Evolutionary conservation across 2,329 filamentous ascomycete genomes (phyloP).

Genomic region (Raffaelea deltoideospora): DNA sequence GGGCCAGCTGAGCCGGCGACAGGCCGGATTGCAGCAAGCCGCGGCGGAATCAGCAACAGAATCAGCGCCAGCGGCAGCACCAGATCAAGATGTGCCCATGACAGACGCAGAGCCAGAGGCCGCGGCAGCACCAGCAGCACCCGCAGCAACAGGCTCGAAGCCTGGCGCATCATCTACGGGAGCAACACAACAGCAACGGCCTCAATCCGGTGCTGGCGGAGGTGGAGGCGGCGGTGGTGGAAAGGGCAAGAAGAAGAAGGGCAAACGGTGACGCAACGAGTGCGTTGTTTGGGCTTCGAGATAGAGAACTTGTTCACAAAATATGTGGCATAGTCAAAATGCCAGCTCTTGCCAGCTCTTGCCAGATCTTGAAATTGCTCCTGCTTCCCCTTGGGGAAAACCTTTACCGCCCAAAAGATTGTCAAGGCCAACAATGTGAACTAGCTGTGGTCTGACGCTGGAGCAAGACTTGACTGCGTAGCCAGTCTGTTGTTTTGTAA

Average conservation of each 20-base stretch:
- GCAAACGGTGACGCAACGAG: conserved; percentile 42
- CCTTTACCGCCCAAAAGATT: no score
- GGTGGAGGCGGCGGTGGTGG: conserved; percentile 26
- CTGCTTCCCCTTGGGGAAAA: no score
- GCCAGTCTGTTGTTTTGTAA: no score
- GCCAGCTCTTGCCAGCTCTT: no score
- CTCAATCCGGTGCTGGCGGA: conserved; percentile 18
- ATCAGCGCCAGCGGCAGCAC: conserved; percentile 13
- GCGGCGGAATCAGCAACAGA: conserved; percentile 26
- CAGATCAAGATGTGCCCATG: conserved; percentile 13
- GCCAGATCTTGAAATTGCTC: no score
- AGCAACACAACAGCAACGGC: conserved; percentile 9
- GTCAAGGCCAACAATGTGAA: no score
- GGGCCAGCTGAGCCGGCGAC: conserved; percentile 57
- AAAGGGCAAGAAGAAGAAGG: conserved; percentile 57
- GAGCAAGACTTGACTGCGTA: no score
- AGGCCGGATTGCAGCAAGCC: conserved; percentile 40
- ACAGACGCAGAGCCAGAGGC: conserved; percentile 19
- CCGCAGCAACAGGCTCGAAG: conserved; percentile 2
- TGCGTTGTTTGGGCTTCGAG: no score
- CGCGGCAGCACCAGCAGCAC: conserved; percentile 8
- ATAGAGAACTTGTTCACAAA: no score
- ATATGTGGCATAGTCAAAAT: no score
- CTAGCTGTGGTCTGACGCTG: no score
- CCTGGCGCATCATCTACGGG: conserved; percentile 17